Evolutionary conservation across 768 basidiomycete species (phyloP).

Genomic region (Saitozyma sp.): DNA sequence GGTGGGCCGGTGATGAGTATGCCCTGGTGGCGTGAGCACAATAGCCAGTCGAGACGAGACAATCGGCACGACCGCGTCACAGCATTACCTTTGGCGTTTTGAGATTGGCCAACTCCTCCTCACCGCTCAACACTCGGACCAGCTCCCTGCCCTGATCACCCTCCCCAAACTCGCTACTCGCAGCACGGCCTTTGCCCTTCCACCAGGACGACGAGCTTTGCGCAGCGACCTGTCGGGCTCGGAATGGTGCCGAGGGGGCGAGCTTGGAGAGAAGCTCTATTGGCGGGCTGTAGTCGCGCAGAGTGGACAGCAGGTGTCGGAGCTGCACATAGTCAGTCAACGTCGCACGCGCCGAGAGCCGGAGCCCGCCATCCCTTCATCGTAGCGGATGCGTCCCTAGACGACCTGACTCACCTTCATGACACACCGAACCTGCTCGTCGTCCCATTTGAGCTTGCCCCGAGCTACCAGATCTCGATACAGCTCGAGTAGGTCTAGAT

Average conservation of each 20-base stretch:
- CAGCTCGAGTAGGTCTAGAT: conserved; percentile 56
- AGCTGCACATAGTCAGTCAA: conserved; percentile 52
- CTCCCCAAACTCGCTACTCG: not conserved
- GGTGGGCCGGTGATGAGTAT: conserved; percentile 60
- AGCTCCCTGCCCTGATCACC: conserved; percentile 45
- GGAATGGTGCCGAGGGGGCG: conserved; percentile 33
- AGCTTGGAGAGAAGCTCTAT: conserved; percentile 53
- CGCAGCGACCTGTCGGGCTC: conserved; percentile 22
- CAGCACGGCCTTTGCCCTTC: conserved; percentile 14
- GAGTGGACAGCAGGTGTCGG: conserved; percentile 57
- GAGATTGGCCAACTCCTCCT: conserved; percentile 60
- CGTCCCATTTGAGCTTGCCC: conserved; percentile 59
- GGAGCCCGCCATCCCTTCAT: too few relatives aligned
- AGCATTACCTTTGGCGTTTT: conserved; percentile 59
- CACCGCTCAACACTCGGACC: conserved; percentile 57
- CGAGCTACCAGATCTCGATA: conserved; percentile 59
- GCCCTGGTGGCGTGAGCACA: conserved; percentile 52
- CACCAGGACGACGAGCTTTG: conserved; percentile 10
- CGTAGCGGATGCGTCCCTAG: not conserved
- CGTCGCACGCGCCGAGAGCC: not conserved
- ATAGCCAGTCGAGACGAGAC: conserved; percentile 17
- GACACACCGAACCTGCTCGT: conserved; percentile 60
- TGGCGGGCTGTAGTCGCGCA: conserved; percentile 60
- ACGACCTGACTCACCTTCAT: conserved; percentile 56
- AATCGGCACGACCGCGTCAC: conserved; percentile 9